Percentiles rank a stretch among this genome's conserved stretches.
Conservation (phyloP, 2,329 filamentous ascomycete genomes). For the Botryosphaeria dothidea region DNA sequence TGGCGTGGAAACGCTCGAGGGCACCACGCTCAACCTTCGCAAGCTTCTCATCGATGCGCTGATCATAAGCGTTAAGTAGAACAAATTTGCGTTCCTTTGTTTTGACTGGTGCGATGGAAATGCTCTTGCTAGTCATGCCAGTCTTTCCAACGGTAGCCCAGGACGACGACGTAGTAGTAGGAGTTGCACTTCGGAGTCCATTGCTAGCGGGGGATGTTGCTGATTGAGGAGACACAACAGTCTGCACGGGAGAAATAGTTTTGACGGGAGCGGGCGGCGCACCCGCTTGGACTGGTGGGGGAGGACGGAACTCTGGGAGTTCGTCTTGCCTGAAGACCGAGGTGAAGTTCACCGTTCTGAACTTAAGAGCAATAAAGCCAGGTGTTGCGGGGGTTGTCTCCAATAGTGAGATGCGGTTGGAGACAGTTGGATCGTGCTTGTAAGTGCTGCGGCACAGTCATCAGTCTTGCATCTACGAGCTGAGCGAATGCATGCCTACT, state of each 20-base stretch:
- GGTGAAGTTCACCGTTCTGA: conserved; percentile 41
- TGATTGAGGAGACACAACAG: conserved; percentile 15
- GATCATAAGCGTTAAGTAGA: conserved; percentile 43
- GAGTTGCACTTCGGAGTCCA: conserved; percentile 25
- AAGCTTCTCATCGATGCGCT: conserved; percentile 45
- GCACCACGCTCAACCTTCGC: conserved; percentile 30
- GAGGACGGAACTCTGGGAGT: conserved; percentile 34
- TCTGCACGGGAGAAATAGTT: conserved; percentile 9
- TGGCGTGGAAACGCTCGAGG: conserved; percentile 29
- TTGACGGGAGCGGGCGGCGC: conserved; percentile 23
- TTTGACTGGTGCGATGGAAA: conserved; percentile 50
- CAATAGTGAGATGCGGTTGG: conserved; percentile 46
- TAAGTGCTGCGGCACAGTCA: conserved; percentile 31
- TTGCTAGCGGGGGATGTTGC: conserved; percentile 22
- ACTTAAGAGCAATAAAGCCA: conserved; percentile 45
- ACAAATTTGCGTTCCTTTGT: conserved; percentile 35
- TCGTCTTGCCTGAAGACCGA: conserved; percentile 44
- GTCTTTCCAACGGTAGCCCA: conserved; percentile 58
- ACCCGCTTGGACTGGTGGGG: conserved; percentile 19
- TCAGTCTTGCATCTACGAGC: neutral
- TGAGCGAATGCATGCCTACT: conserved; percentile 22
- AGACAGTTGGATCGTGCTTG: conserved; percentile 40
- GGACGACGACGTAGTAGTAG: conserved; percentile 13
- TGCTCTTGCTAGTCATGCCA: conserved; percentile 81
- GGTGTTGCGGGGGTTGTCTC: conserved; percentile 44